Evolutionary conservation across 345 rosid genomes (phyloP).

Genomic region (Gossypium bickii): DNA sequence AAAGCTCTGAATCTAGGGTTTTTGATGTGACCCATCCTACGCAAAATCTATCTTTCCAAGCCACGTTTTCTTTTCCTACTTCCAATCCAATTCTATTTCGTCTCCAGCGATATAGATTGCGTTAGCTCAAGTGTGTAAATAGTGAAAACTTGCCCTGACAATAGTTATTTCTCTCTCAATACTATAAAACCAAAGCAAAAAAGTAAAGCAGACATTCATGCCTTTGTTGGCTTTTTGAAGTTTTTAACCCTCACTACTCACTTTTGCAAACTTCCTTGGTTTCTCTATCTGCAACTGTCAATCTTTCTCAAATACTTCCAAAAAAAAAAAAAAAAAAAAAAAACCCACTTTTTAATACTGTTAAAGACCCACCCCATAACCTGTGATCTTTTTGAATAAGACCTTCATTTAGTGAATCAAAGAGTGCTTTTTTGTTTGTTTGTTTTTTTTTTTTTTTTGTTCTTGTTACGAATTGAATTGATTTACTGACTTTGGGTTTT

Average conservation of each 20-base stretch:
- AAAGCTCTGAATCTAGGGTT: not conserved
- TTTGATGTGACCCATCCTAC: not conserved
- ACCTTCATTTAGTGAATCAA: not conserved
- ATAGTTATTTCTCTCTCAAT: not conserved
- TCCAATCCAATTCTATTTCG: not conserved
- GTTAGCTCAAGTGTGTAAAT: not conserved
- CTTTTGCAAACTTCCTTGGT: constrained; percentile 9
- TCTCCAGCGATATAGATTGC: not conserved
- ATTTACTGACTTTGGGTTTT: not conserved
- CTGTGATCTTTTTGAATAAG: not conserved
- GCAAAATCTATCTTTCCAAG: not conserved
- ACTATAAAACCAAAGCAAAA: not conserved
- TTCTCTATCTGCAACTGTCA: constrained; percentile 14
- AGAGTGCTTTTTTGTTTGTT: not conserved
- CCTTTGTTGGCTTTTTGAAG: not conserved
- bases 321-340: not conserved
- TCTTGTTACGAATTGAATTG: too few species aligned
- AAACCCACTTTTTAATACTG: not conserved
- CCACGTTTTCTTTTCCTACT: not conserved
- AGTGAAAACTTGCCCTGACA: not conserved
- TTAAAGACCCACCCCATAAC: not conserved
- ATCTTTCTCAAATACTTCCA: constrained; percentile 13
- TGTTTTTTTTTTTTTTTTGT: not conserved
- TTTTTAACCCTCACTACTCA: not conserved
- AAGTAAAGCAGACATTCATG: not conserved